These are phyloP conservation scores for Lipomyces lipofer DNA, from an alignment of 805 yeast genomes.

Conservation along the genomic window DNA sequence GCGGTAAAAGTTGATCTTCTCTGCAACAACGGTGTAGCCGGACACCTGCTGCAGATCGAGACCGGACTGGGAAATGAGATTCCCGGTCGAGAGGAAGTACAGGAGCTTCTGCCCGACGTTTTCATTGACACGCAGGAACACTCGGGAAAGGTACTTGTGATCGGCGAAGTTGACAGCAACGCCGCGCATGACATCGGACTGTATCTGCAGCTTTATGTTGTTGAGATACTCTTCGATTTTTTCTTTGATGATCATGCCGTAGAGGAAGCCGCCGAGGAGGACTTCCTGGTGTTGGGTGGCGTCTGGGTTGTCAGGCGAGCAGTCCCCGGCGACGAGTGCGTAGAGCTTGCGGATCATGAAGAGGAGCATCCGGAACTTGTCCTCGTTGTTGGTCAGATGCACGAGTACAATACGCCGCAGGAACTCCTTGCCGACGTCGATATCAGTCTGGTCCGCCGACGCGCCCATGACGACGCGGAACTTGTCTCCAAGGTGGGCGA, in stretches of 20 bases:
- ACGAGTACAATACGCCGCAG: conserved; percentile 82
- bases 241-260: conserved; percentile 95
- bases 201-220: conserved; percentile 69
- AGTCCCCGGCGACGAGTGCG: conserved; percentile 93
- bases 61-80: conserved; percentile 94
- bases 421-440: conserved; percentile 86
- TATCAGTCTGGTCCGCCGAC: conserved; percentile 81
- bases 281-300: conserved; percentile 99
- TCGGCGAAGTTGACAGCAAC: conserved; percentile 78
- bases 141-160: conserved; percentile 76
- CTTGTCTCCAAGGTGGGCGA: conserved; percentile 92
- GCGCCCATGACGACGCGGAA: conserved; percentile 92
- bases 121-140: conserved; percentile 77
- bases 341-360: conserved; percentile 96
- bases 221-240: conserved; percentile 90
- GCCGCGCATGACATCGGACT: conserved; percentile 65
- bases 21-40: conserved; percentile 98
- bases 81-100: conserved; percentile 95
- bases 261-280: conserved; percentile 89
- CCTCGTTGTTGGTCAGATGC: conserved; percentile 67
- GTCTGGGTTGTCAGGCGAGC: conserved; percentile 97
- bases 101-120: conserved; percentile 93
- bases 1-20: conserved; percentile 94
- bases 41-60: conserved; percentile 96
- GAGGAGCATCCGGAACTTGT: conserved; percentile 81